Evolutionary conservation across 2,329 filamentous ascomycete genomes (phyloP), one percentile per base, ranked within the genome.

Genomic region (Colletotrichum chlorophyti): DNA sequence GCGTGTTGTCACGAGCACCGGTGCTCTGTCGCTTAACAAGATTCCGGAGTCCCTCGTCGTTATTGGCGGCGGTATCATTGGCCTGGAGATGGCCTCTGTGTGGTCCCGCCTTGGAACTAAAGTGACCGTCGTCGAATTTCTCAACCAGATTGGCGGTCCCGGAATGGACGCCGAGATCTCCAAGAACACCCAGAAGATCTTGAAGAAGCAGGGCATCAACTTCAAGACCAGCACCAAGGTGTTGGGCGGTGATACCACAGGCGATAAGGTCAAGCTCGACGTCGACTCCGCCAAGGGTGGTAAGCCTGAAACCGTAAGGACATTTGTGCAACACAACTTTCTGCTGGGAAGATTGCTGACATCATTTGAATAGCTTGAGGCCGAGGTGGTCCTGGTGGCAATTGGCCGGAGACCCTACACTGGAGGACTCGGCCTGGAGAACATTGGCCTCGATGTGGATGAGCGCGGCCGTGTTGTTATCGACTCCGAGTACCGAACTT

Each of bases 171-270:
- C 84, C 43, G 95, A 99, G 75, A 91, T 98, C 69, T 86, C 93
- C 71, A 99, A 98, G 83, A 81, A 86, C 70, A 83, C 91, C 38
- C 93, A 97, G 77, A 98, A 97, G 85, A 88, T 96, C 63, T 86
- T 99, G 65, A 86, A 86, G 74, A 98, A 97, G 85, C 95, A 99
- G 82, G 95, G 94, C 61, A 90, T 99, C 74, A 95, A 97, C 72
- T 99, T 99, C 85, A 97, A 96, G 87, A 87, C 96, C 67, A 90
- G 91, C 82, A 98, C 95, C 71, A 99, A 99, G 86, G 95, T 99
- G 64, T 79, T 89, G 64, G 85, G 87, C 68, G 95, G 95, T 66
- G 93, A 98, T 72, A 88, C 86, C 70, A 88, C 83, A 67, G 89
- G 90, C 61, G 87, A 92, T 61, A 86, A 83, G 66, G 81, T 99